Base-by-base conservation (phyloP, 2,329 filamentous ascomycete species). In the Stachybotrys echinatus region DNA sequence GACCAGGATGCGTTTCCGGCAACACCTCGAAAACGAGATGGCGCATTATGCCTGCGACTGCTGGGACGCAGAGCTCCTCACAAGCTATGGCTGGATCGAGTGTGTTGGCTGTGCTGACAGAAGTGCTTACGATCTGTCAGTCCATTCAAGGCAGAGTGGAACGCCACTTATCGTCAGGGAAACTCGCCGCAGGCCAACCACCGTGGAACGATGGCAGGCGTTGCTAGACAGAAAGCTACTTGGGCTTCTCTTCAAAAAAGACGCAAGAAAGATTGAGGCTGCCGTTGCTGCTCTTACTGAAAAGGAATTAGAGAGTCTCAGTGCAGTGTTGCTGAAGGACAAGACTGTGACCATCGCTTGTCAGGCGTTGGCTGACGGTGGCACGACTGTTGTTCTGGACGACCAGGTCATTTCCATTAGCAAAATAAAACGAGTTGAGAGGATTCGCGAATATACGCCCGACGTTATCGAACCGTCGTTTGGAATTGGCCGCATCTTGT, bases 401-500 rank as follows among this genome's bases (percentile, higher is more conserved):
- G 17, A 37, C 10, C 10, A 37, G 8, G 17, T 37, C 31, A 37
- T 37, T 17, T 37, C 54, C 6, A 56, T 61, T 27, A 49, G 51
- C 23, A 54, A 53, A 42, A 27, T 48, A 17, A 87, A 80, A 48
- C 74, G 84, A 51, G 78, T 83, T 6, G 87, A 92, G 67, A 84
- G 90, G 62, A 79, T 83, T 51, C 79, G 91, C 60, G 89, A 95
- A 65, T 95, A 89, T 73, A 91, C 85, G 1, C 91, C 91, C 49
- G 95, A 95, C 64, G 89, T 94, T 43, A 92, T 96, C 59, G 91
- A 96, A 72, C 90, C 91, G 2, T 95, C 91, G 1, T 96, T 96
- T 63, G 91, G 91, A 75, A 92, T 96, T 63, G 91, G 91, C 48
- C 82, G 91, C 60, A 95, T 96, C 53, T 74, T 96, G 49, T 95